Evolutionary conservation across 129 eudicot species (phyloP), one percentile per base, ranked within the genome.

Genomic region (Kitagawia praeruptora): DNA sequence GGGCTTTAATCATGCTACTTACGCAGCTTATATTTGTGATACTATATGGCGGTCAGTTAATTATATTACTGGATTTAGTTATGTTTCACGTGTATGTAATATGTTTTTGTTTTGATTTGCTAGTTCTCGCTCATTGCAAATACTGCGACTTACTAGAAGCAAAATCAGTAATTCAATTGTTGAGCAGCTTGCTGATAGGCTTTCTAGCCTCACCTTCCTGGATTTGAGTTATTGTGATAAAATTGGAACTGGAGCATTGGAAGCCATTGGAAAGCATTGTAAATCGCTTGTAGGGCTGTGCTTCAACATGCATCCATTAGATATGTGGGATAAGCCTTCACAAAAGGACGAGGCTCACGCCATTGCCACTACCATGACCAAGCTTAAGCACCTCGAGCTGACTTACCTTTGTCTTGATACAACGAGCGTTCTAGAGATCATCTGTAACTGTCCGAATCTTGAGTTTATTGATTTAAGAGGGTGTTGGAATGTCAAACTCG

Each of bases 261-360:
- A 89, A 40, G 89, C 90, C 19, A 86, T 91, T 15, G 96, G 96
- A 45, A 84, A 87, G 75, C 85, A 87, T 48, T 91, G 96, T 81
- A 91, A 85, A 58, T 48, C 75, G 0, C 90, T 91, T 15, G 82
- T 75, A 12, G 79, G 88, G 10, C 85, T 91, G 34, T 84, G 96
- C 79, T 82, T 93, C 75, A 91, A 91, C 83, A 91, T 87, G 93
- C 96, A 89, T 82, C 96, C 96, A 0, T 31, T 84, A 34, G 91
- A 84, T 80, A 14, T 81, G 44, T 78, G 69, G 18, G 86, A 82
- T 58, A 58, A 86, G 80, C 79, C 84, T 16, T 83, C 90, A 12
- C 91, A 91, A 80, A 85, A 82, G 3, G 96, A 85, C 78, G 93
- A 89, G 85, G 93, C 96, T 15, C 87, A 74, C 61, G 87, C 93